Evolutionary conservation across 305 asterid species (phyloP).

Genomic region (Nicotiana rustica): DNA sequence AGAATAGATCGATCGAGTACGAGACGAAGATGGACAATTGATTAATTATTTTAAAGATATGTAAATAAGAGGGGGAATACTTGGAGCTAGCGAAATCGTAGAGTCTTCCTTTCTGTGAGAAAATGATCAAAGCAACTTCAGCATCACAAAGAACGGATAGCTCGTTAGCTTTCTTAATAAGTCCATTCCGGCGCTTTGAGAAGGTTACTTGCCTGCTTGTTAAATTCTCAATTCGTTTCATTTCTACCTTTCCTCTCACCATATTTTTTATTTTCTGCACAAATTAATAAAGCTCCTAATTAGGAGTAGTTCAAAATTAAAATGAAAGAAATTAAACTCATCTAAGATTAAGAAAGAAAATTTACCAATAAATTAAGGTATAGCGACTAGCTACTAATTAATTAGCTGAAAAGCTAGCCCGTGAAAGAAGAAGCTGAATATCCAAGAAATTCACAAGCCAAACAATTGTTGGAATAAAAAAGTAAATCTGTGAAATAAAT

Average conservation of each 20-base stretch:
- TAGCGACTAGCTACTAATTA: too few relatives aligned
- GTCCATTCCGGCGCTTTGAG: constrained; percentile 69
- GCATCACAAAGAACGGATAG: constrained; percentile 81
- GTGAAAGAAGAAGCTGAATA: neutral
- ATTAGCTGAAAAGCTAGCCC: neutral
- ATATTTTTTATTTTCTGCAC: constrained; percentile 41
- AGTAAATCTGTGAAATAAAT: neutral
- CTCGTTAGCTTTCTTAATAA: constrained; percentile 75
- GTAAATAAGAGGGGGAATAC: constrained; percentile 37
- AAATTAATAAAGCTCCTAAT: constrained; percentile 14
- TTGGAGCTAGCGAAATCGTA: constrained; percentile 67
- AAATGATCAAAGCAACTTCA: constrained; percentile 69
- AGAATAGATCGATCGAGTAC: too few relatives aligned
- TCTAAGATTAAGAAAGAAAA: neutral
- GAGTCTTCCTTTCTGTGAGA: constrained; percentile 74
- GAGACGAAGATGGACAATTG: too few relatives aligned
- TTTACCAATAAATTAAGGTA: neutral
- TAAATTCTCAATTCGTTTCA: constrained; percentile 70
- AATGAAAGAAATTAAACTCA: neutral
- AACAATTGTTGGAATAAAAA: neutral
- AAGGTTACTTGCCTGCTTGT: constrained; percentile 76
- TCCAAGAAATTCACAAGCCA: too few relatives aligned
- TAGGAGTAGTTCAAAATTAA: constrained; percentile 12
- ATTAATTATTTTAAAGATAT: neutral
- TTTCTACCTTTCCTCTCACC: constrained; percentile 76